phyloP scores from a whole-genome alignment of 192 early-diverging fungal species.

The Entomortierella chlamydospora region DNA sequence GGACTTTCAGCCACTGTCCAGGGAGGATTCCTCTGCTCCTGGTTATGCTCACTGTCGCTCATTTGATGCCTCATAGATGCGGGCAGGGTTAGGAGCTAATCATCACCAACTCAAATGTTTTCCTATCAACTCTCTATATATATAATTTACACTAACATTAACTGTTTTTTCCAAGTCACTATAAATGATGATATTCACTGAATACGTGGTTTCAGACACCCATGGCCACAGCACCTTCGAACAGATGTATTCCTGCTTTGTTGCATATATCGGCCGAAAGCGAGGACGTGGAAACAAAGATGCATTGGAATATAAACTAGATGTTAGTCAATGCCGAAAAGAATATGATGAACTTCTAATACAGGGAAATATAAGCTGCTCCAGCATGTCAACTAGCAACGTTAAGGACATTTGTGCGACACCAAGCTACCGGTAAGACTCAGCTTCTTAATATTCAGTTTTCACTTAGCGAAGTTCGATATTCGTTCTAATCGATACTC shows the following conservation, averaged over 20 bases:
- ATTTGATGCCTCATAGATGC: too few relatives aligned
- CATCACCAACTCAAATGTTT: too few relatives aligned
- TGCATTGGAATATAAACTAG: conserved; percentile 3
- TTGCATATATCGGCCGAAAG: not conserved
- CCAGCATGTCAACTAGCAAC: not conserved
- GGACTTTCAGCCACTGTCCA: too few relatives aligned
- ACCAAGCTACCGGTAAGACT: not conserved
- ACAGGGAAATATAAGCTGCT: conserved; percentile 1
- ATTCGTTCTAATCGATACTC: too few relatives aligned
- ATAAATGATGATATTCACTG: conserved; percentile 17
- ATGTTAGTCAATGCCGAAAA: not conserved
- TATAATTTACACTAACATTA: too few relatives aligned
- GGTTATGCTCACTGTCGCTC: too few relatives aligned
- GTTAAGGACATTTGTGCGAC: not conserved
- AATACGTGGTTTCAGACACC: conserved; percentile 7
- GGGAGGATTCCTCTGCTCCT: too few relatives aligned
- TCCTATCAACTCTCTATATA: too few relatives aligned
- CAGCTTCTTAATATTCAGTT: too few relatives aligned
- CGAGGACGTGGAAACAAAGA: conserved; percentile 2
- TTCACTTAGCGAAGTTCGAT: too few relatives aligned
- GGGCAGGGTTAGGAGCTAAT: too few relatives aligned
- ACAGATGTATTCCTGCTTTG: conserved; percentile 13
- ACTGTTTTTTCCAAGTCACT: too few relatives aligned
- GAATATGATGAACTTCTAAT: not conserved
- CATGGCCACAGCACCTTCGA: conserved; percentile 7